Evolutionary conservation across 495 filamentous ascomycete species (phyloP), one percentile per base, ranked within the genome.

Genomic region (Penicillium simplicissimum): DNA sequence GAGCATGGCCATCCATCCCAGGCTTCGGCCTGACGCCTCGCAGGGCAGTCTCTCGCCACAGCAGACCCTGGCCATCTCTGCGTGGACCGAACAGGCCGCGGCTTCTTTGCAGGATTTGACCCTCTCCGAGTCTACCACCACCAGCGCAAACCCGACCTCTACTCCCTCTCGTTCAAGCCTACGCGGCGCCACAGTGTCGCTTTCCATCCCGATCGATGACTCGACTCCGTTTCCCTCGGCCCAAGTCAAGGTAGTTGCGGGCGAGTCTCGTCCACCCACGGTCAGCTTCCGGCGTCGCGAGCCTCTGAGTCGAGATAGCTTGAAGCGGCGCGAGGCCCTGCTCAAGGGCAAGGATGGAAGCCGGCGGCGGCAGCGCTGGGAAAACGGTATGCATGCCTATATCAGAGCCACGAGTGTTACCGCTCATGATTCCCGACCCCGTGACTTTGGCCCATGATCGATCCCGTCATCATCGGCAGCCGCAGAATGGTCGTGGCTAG

Each of bases 281-380:
- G 72, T 76, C 55, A 71, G 58, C 31, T 79, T 79, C 60, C 74
- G 77, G 14, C 79, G 78, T 23, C 75, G 79, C 23, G 79, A 78
- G 58, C 79, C 80, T 21, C 60, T 85, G 28, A 79, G 82, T 21
- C 80, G 86, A 36, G 88, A 88, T 61, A 87, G 85, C 64, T 55
- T 85, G 60, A 87, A 86, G 69, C 76, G 85, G 17, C 85, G 94
- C 28, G 94, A 97, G 68, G 87, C 87, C 10, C 66, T 96, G 53
- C 77, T 93, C n/a, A 94, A 91, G 75, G 95, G 94, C 52, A 96
- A 93, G 64, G 92, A 96, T 68, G 95, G 95, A n/a, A 92, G 86
- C 61, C 84, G 94, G 45, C 86, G 93, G 57, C 82, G 95, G 49
- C 89, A 91, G 68, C 83, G 93, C 42, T 97, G 93, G 92, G 95